Conservation (phyloP, 768 basidiomycete genomes). For the Termitomyces sp. region DNA sequence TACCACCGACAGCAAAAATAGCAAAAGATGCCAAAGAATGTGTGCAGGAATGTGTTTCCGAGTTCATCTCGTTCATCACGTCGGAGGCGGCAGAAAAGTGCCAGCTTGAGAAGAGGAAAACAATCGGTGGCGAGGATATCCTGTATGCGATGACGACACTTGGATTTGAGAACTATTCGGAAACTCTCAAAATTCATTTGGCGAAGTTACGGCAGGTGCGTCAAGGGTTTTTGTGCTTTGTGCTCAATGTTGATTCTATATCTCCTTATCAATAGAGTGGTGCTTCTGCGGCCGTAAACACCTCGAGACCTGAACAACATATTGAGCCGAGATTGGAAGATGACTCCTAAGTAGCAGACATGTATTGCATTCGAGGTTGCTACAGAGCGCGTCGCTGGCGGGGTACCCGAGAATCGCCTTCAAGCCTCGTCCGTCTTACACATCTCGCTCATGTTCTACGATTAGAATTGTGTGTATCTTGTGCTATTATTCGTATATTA, state of each 20-base stretch:
- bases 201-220: slow-evolving; percentile 82
- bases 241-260: not conserved
- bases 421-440: slow-evolving; percentile 7
- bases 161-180: slow-evolving; percentile 93
- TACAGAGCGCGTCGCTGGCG: slow-evolving; percentile 2
- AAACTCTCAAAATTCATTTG: slow-evolving; percentile 89
- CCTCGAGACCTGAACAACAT: slow-evolving; percentile 24
- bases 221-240: not conserved
- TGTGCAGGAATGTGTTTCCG: slow-evolving; percentile 96
- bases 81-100: slow-evolving; percentile 96
- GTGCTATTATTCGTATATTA: slow-evolving; percentile 9
- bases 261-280: slow-evolving; percentile 16
- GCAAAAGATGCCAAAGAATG: slow-evolving; percentile 98
- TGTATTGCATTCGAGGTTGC: not conserved
- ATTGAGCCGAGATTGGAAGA: slow-evolving; percentile 28
- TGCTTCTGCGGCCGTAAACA: slow-evolving; percentile 18
- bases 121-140: slow-evolving; percentile 97
- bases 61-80: slow-evolving; percentile 98
- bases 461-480: slow-evolving; percentile 15
- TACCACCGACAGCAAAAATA: slow-evolving; percentile 91
- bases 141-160: slow-evolving; percentile 90
- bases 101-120: slow-evolving; percentile 93
- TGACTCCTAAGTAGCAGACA: slow-evolving; percentile 17
- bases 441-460: slow-evolving; percentile 5
- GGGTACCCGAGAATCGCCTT: slow-evolving; percentile 1